A percentile compares a stretch with the other conserved stretches of the same genome.
Conservation (phyloP, 129 eudicot species). For the Apium graveolens region DNA sequence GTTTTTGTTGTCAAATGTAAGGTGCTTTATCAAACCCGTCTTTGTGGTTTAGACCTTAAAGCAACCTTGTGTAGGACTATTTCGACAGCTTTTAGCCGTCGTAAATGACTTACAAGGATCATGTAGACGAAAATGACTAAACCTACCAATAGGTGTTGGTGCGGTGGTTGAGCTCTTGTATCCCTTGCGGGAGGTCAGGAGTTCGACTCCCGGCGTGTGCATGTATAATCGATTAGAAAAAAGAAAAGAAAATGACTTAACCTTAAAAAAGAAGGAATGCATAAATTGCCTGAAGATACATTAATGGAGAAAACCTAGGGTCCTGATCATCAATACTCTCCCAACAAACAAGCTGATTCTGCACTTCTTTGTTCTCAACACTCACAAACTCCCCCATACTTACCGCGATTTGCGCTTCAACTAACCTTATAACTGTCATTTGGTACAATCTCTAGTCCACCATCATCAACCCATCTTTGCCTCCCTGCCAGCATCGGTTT, state of each 20-base stretch:
- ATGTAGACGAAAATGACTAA: too few species aligned
- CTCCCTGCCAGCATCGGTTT: conserved; percentile 40
- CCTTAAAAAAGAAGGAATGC: not conserved
- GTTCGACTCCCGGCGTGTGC: too few species aligned
- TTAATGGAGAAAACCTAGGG: conserved; percentile 34
- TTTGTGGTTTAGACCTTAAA: not conserved
- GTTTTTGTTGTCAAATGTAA: not conserved
- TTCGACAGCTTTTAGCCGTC: too few species aligned
- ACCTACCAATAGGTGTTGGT: too few species aligned
- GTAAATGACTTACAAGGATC: too few species aligned
- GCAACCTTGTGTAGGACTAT: too few species aligned
- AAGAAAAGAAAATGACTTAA: not conserved
- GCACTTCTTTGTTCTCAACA: conserved; percentile 19
- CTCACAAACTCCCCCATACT: conserved; percentile 28
- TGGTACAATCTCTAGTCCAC: conserved; percentile 21
- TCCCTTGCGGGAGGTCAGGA: too few species aligned
- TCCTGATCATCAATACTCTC: conserved; percentile 23
- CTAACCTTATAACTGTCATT: conserved; percentile 32
- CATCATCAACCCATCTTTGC: conserved; percentile 11
- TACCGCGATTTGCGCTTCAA: conserved; percentile 19
- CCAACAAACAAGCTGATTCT: conserved; percentile 32
- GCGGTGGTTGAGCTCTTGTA: too few species aligned
- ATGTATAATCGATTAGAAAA: too few species aligned
- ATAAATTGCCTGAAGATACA: conserved; percentile 32
- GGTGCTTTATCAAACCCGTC: not conserved